Evolutionary conservation across 768 basidiomycete genomes (phyloP), one percentile per base, ranked within the genome.

Genomic region (Phallus indusiatus): DNA sequence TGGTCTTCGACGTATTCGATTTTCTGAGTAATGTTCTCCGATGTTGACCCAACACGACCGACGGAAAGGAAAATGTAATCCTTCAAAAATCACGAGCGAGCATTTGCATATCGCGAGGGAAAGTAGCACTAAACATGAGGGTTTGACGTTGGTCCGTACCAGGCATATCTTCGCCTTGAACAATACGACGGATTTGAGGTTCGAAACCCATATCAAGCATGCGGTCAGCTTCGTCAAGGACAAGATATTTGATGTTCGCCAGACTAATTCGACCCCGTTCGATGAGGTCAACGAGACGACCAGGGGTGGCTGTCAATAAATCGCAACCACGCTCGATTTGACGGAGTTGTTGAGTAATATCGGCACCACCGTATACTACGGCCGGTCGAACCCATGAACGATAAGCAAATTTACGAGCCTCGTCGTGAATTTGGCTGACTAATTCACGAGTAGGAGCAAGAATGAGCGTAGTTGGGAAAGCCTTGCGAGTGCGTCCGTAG

Each of bases 131-230:
- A 76, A 99, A 99, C 96, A 99, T 99, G 75, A 99, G 88, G 1
- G 96, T 99, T 71, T 98, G 96, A 62, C 96, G 89, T 12, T 93
- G 85, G 24, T 80, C 74, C 14, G 87, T 83, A 50, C 85, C 88
- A n/a, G 96, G 93, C 96, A 99, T 99, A 71, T 99, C 96, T 68
- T 94, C 93, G 65, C 90, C 90, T 73, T 99, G 91, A 18, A 99
- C 96, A 69, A 99, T 99, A 34, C 93, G 83, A 63, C 96, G 83
- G 68, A 99, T 99, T 75, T 98, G 96, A 58, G 96, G 96, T 74
- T 99, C 96, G 80, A 99, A 99, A 86, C 96, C 96, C 96, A 99
- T 99, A 78, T 99, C 96, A 69, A 99, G 82, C 96, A 99, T 99
- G 68, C 96, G 90, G 78, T 99, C 96, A 62, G 96, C 96, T 76